Base-by-base conservation (phyloP, 1,284 basidiomycete species). In the Neolentinus lepideus region DNA sequence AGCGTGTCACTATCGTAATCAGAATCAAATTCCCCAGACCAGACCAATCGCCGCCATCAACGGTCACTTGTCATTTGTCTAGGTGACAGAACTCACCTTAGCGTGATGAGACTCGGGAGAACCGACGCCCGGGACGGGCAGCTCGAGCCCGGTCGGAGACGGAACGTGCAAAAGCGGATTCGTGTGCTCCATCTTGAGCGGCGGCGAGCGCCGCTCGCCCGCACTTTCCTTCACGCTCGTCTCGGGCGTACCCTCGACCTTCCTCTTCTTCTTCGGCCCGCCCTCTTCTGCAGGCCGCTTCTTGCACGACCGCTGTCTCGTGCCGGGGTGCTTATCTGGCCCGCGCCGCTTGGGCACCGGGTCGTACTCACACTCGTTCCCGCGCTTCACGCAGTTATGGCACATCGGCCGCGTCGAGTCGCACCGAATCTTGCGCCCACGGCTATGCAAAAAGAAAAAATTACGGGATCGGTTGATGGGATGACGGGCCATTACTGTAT, bases 281-380 rank as follows among this genome's bases (percentile, higher is more conserved):
- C 60, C 63, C 55, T 68, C 67, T 57, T 66, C 62, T 26, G 65
- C 67, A 51, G 64, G 59, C 29, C 85, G 76, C 74, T 86, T 88
- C 80, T 90, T 90, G 78, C 84, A 88, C 57, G 84, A 85, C 62
- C 88, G 78, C 69, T 88, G 86, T 58, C 88, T 79, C 60, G 86
- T 90, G 25, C 88, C 88, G 58, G 89, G 89, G 63, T 79, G 79
- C 71, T 90, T 90, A 76, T 91, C 88, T 59, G 88, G 88, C 3
- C 89, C 89, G 56, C 88, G 80, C 57, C 88, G 81, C 70, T 87
- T 88, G 62, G 89, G 89, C 45, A 79, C 84, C 31, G 80, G 74
- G 67, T 91, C 88, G 68, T 90, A 91, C 68, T 84, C 79, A 70
- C 87, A 90, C 56, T 78, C 75, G 68, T 88, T 88, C 62, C 78